These are phyloP conservation scores for Saccharomycopsis hybrid DNA, from an alignment of 1,139 yeast species.

Conservation along the genomic window DNA sequence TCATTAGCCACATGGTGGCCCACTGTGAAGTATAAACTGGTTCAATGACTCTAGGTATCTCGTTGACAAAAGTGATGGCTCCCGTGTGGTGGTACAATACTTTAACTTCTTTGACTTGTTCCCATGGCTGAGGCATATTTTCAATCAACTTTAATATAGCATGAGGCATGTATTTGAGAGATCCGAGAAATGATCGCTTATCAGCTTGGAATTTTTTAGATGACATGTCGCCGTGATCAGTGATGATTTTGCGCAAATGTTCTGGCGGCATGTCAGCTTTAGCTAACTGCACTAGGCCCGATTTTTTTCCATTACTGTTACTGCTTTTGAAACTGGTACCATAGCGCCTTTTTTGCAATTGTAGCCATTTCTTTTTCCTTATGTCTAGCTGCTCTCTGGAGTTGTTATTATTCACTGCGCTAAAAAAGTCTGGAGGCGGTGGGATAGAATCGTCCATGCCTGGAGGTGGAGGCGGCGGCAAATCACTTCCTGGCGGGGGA, in stretches of 20 bases:
- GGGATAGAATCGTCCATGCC: constrained; percentile 11
- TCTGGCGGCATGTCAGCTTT: constrained; percentile 93
- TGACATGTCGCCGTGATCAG: constrained; percentile 81
- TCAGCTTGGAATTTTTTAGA: constrained; percentile 79
- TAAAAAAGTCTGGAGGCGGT: constrained; percentile 22
- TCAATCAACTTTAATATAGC: constrained; percentile 84
- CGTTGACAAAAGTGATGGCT: constrained; percentile 93
- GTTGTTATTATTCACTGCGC: constrained; percentile 13
- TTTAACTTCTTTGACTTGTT: constrained; percentile 72
- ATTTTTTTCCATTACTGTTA: constrained; percentile 25
- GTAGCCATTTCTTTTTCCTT: constrained; percentile 61
- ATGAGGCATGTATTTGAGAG: constrained; percentile 92
- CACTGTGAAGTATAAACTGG: constrained; percentile 93
- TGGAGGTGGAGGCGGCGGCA: constrained; percentile 22
- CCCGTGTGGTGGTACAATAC: constrained; percentile 89
- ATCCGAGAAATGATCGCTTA: constrained; percentile 82
- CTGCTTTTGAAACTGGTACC: constrained; percentile 28
- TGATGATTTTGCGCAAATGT: constrained; percentile 78
- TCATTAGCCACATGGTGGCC: constrained; percentile 88
- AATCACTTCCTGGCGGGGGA: constrained; percentile 26
- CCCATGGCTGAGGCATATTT: constrained; percentile 99
- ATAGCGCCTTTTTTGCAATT: constrained; percentile 52
- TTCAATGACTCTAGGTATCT: constrained; percentile 84
- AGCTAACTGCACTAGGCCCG: constrained; percentile 36
- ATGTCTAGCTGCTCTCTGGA: constrained; percentile 27